Conservation (phyloP, 331 rosid genomes). For the Malus hybrid region DNA sequence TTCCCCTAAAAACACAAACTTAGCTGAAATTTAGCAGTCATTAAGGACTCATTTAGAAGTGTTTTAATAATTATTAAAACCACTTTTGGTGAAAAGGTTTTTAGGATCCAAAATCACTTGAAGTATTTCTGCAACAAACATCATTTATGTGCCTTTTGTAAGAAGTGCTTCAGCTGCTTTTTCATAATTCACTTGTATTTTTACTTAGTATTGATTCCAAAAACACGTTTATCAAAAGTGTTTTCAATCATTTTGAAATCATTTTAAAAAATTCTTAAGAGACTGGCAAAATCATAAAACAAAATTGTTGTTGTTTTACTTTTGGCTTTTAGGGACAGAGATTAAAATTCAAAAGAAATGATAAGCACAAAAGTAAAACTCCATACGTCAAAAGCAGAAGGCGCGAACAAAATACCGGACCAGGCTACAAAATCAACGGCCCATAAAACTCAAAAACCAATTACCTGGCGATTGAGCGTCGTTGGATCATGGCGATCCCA, state of each 20-base stretch:
- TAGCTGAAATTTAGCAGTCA: neutral
- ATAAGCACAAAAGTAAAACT: neutral
- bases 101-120: no score
- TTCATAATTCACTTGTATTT: no score
- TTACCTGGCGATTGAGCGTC: conserved; percentile 65
- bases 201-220: accelerated
- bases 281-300: no score
- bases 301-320: neutral
- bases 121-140: no score
- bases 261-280: no score
- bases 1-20: neutral
- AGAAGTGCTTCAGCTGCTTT: accelerated
- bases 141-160: no score
- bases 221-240: no score
- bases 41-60: no score
- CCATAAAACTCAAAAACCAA: neutral
- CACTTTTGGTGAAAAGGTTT: no score
- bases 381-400: no score
- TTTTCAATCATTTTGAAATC: no score
- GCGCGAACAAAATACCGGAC: neutral
- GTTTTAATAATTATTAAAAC: accelerated
- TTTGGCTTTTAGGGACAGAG: neutral
- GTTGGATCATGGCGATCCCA: conserved; percentile 85
- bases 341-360: neutral
- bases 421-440: neutral